phyloP scores from a whole-genome alignment of 768 basidiomycete species.

The Austroboletus eburneus region DNA sequence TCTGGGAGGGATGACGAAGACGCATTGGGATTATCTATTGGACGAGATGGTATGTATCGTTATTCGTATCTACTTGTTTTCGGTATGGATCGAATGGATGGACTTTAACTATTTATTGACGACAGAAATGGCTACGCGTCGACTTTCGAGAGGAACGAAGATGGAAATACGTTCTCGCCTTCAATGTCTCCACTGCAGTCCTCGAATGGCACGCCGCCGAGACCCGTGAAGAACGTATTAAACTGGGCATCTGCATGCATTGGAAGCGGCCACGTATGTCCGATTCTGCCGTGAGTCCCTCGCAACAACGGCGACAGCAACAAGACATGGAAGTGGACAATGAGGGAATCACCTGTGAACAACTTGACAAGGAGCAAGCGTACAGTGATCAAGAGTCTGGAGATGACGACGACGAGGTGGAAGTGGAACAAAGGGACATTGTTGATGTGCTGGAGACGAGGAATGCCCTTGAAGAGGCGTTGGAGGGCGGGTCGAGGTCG shows the following conservation, averaged over 20 bases:
- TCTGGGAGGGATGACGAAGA: conserved; percentile 68
- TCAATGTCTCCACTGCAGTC: conserved; percentile 75
- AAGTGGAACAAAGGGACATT: conserved; percentile 49
- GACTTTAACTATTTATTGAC: conserved; percentile 11
- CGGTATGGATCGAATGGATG: neutral
- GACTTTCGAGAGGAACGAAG: conserved; percentile 93
- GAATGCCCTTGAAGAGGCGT: conserved; percentile 52
- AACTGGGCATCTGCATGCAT: conserved; percentile 61
- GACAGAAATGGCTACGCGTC: conserved; percentile 91
- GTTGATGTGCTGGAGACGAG: conserved; percentile 59
- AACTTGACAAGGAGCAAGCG: conserved; percentile 19
- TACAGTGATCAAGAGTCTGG: conserved; percentile 41
- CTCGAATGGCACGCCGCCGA: conserved; percentile 83
- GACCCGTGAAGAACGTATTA: conserved; percentile 57
- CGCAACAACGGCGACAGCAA: conserved; percentile 31
- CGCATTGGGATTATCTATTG: conserved; percentile 93
- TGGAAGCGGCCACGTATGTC: conserved; percentile 52
- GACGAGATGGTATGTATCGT: conserved; percentile 82
- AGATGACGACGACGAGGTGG: conserved; percentile 57
- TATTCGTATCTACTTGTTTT: conserved; percentile 1
- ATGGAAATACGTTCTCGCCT: conserved; percentile 88
- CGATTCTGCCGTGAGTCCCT: conserved; percentile 6
- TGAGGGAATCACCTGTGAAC: conserved; percentile 15
- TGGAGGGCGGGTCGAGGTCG: conserved; percentile 37
- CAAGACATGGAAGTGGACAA: conserved; percentile 32